phyloP scores from a whole-genome alignment of 2,329 filamentous ascomycete species.

The Epichloe festucae region DNA sequence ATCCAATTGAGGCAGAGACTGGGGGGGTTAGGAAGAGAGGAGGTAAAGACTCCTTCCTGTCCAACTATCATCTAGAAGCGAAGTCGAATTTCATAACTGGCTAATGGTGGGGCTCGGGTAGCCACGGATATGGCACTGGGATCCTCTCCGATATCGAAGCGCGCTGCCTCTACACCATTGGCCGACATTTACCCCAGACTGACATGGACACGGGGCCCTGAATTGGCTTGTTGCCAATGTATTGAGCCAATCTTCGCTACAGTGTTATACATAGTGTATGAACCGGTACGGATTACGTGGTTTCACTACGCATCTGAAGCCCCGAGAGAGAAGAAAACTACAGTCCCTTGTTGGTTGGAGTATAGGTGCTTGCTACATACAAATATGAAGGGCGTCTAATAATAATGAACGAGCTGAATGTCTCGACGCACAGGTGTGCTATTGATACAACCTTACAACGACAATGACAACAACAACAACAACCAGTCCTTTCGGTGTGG shows the following conservation, averaged over 20 bases:
- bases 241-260: too few species aligned
- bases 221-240: too few species aligned
- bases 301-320: not conserved
- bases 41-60: not conserved
- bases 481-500: too few species aligned
- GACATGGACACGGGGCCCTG: too few species aligned
- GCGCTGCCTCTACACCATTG: not conserved
- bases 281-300: not conserved
- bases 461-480: not conserved
- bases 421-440: not conserved
- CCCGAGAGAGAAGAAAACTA: not conserved
- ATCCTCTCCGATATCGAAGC: slow-evolving; percentile 13
- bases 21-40: slow-evolving; percentile 3
- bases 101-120: slow-evolving; percentile 14
- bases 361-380: slow-evolving; percentile 1
- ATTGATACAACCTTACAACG: not conserved
- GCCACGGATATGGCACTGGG: slow-evolving; percentile 7
- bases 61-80: slow-evolving; percentile 2
- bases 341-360: not conserved
- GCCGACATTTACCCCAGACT: too few species aligned
- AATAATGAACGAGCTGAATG: not conserved
- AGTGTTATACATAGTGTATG: too few species aligned
- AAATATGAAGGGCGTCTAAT: not conserved
- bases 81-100: slow-evolving; percentile 5
- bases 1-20: slow-evolving; percentile 1